These are phyloP conservation scores for Xylariaceae sp. DNA, from an alignment of 2,329 filamentous ascomycete genomes.

Conservation along the genomic window DNA sequence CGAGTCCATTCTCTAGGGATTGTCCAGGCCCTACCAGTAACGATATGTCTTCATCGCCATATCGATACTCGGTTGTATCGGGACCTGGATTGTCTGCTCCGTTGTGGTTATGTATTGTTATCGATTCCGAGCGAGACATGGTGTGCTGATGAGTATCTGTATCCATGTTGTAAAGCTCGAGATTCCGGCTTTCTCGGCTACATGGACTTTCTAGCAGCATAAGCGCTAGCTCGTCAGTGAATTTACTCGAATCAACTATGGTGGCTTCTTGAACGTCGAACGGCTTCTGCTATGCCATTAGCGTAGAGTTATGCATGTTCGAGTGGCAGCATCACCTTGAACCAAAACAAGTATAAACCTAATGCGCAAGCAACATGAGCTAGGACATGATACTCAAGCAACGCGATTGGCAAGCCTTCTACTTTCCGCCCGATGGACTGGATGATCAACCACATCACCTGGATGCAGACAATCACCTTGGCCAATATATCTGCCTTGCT, in stretches of 20 bases:
- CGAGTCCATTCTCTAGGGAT: no score
- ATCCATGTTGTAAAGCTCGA: no score
- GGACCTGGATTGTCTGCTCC: no score
- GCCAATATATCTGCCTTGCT: not conserved
- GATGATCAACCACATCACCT: not conserved
- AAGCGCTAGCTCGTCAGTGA: not conserved
- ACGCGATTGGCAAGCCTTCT: not conserved
- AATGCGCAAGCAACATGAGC: not conserved
- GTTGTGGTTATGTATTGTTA: no score
- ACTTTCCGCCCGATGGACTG: not conserved
- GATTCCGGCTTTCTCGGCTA: no score
- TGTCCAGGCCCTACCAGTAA: no score
- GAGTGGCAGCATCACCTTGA: not conserved
- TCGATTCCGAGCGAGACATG: no score
- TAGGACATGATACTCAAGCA: not conserved
- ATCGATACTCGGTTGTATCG: no score
- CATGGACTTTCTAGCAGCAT: no score
- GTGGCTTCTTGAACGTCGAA: not conserved
- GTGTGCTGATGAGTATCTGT: no score
- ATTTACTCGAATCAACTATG: not conserved
- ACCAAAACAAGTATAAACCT: not conserved
- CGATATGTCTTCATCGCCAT: no score
- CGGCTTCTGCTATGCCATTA: not conserved
- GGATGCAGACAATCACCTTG: not conserved
- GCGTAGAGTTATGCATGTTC: no score